phyloP scores from a whole-genome alignment of 2,329 filamentous ascomycete genomes.

The Aspergillus flavus region DNA sequence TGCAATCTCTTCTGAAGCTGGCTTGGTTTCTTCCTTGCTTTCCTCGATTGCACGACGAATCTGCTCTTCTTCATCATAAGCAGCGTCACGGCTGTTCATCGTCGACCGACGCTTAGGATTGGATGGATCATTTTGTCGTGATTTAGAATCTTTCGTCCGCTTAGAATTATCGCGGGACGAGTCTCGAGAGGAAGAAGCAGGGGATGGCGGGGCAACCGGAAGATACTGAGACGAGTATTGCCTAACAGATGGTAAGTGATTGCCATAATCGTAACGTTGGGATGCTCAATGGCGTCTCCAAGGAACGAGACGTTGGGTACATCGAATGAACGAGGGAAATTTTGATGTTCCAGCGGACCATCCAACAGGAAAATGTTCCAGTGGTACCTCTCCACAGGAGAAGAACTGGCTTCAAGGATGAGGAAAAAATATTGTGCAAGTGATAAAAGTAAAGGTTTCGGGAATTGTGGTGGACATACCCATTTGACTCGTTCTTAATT shows the following conservation, averaged over 20 bases:
- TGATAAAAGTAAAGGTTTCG: background rate
- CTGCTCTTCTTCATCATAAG: slow-evolving; percentile 93
- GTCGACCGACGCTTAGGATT: slow-evolving; percentile 85
- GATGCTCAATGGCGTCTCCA: background rate
- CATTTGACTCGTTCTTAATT: slow-evolving; percentile 76
- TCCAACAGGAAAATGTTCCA: background rate
- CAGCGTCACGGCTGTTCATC: slow-evolving; percentile 94
- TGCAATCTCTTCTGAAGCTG: slow-evolving; percentile 56
- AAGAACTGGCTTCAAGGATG: background rate
- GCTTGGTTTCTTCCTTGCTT: slow-evolving; percentile 77
- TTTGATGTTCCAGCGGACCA: background rate
- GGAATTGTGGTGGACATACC: slow-evolving; percentile 62
- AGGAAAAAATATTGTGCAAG: background rate
- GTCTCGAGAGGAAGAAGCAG: slow-evolving; percentile 46
- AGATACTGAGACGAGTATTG: slow-evolving; percentile 66
- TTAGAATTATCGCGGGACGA: slow-evolving; percentile 44
- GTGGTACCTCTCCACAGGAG: background rate
- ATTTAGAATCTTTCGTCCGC: slow-evolving; percentile 44
- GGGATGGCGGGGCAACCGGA: slow-evolving; percentile 57
- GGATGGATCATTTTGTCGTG: slow-evolving; percentile 54
- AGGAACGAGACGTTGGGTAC: background rate
- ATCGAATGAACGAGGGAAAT: background rate
- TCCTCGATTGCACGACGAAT: slow-evolving; percentile 89
- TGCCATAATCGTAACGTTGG: slow-evolving; percentile 11
- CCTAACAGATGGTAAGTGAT: slow-evolving; percentile 47